phyloP scores from a whole-genome alignment of 1,284 basidiomycete species.

The Laetiporus sulphureus region DNA sequence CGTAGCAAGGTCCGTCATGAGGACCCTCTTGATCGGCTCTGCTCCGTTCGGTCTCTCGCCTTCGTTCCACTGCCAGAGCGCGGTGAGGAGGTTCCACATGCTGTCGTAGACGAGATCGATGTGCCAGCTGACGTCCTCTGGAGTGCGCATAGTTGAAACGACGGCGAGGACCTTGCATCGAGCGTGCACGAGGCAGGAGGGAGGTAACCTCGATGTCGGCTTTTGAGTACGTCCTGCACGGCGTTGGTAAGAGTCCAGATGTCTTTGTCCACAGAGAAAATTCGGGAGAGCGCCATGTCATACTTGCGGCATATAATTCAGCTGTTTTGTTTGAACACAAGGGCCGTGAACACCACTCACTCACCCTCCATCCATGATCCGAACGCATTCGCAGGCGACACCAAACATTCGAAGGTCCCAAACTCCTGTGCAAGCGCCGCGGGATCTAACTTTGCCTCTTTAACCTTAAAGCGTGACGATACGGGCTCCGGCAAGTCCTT shows the following conservation, averaged over 20 bases:
- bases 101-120: conserved; percentile 23
- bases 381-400: conserved; percentile 10
- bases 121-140: conserved; percentile 18
- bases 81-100: conserved; percentile 21
- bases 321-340: neutral
- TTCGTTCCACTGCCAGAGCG: conserved; percentile 19
- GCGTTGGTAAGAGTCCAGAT: conserved; percentile 16
- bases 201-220: conserved; percentile 15
- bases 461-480: too few species aligned
- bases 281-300: conserved; percentile 17
- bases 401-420: conserved; percentile 7
- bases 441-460: too few species aligned
- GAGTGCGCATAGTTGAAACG: conserved; percentile 21
- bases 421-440: too few species aligned
- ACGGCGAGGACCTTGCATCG: conserved; percentile 16
- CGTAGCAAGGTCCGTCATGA: conserved; percentile 15
- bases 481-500: too few species aligned
- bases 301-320: conserved; percentile 7
- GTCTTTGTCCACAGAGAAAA: conserved; percentile 13
- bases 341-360: neutral
- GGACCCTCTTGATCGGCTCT: conserved; percentile 8
- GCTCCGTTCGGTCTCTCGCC: conserved; percentile 2
- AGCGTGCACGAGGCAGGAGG: conserved; percentile 19
- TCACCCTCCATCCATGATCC: conserved; percentile 9
- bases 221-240: conserved; percentile 16